Conservation (phyloP, 2,329 filamentous ascomycete species). For the Karstenula rhodostoma region DNA sequence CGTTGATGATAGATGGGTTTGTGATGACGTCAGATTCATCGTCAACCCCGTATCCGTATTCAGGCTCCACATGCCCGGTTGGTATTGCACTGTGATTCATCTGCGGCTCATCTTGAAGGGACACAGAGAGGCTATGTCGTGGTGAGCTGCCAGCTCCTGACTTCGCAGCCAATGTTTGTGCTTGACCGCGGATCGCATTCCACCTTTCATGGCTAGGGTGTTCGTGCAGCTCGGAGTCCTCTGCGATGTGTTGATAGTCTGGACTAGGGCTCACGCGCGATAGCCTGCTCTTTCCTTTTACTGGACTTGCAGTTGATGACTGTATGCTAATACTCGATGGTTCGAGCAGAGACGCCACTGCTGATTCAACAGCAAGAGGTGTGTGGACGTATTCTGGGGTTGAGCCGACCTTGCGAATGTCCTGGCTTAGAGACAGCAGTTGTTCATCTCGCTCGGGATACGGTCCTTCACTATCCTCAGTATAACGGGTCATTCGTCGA, state of each 20-base stretch:
- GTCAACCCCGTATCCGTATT: conserved; percentile 71
- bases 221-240: conserved; percentile 36
- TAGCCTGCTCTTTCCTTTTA: conserved; percentile 27
- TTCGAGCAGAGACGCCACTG: conserved; percentile 87
- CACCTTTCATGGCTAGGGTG: conserved; percentile 44
- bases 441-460: conserved; percentile 58
- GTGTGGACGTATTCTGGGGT: conserved; percentile 81
- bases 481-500: conserved; percentile 58
- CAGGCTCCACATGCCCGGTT: conserved; percentile 74
- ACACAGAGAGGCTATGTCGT: conserved; percentile 62
- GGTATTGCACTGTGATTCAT: conserved; percentile 77
- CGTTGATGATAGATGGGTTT: conserved; percentile 84
- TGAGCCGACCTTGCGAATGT: conserved; percentile 73
- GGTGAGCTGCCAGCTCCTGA: conserved; percentile 57
- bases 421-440: conserved; percentile 69
- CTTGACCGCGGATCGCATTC: conserved; percentile 53
- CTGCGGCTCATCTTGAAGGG: conserved; percentile 57
- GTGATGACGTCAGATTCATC: conserved; percentile 73
- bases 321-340: conserved; percentile 74
- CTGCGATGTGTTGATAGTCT: conserved; percentile 29
- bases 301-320: conserved; percentile 42
- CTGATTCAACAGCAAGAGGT: conserved; percentile 80
- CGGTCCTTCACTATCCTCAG: conserved; percentile 64
- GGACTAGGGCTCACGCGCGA: conserved; percentile 54
- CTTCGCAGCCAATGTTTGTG: conserved; percentile 44